Evolutionary conservation across 495 filamentous ascomycete species (phyloP), one percentile per base, ranked within the genome.

Genomic region (Neurospora sp.): DNA sequence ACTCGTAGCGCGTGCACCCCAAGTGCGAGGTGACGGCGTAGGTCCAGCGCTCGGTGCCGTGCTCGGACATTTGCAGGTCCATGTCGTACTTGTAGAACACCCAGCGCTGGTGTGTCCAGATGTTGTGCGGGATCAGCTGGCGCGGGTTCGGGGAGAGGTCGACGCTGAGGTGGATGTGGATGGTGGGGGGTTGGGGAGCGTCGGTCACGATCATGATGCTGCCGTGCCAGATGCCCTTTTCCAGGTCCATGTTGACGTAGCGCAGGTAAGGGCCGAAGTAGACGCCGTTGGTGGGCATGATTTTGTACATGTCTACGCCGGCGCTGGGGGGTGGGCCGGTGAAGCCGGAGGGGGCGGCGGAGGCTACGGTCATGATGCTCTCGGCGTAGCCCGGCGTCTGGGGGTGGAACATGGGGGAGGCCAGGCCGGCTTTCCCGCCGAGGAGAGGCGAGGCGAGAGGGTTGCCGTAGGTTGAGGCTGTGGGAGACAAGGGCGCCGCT

Each of bases 1-100:
- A 99, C 82, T 99, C 96, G 82, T 97, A 99, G 20, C 96, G 89
- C 5, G 96, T 98, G 84, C 96, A 98, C 16, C 96, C 96, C 0
- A 98, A 86, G 78, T 98, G 94, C 38, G 95, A 98, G 0, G 96
- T 98, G 71, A 99, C 96, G 8, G 96, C 96, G 79, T 99, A 99
- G 0, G 96, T 99, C 96, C 96, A 99, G 77, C 96, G 93, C 5
- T 94, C 92, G 38, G 92, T 89, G 4, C 86, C 83, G 83, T 66
- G 81, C 11, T 98, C 96, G 39, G 92, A 91, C 96, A 99, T 98
- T 74, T 90, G 90, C 37, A 98, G 83, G 75, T 97, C 93, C 72
- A 99, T 81, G 74, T 98, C 96, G 78, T 99, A 99, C 75, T 96
- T 92, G 82, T 96, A 98, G 78, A 99, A 99, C 12, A 89, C 91